Evolutionary conservation across 768 basidiomycete species (phyloP).

Genomic region (Pleurotus djamor): DNA sequence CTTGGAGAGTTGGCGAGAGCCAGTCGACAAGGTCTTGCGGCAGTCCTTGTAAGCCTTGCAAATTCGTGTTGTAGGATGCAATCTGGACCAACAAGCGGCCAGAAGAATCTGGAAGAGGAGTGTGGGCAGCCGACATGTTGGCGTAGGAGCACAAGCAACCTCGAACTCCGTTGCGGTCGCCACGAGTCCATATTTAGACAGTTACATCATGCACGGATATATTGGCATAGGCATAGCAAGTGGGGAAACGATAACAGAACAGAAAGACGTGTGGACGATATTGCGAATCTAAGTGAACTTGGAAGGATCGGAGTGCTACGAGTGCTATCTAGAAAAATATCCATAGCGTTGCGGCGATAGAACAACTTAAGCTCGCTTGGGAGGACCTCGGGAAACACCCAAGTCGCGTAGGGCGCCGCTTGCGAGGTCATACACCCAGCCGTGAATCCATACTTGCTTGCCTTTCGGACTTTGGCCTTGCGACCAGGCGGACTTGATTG

Average conservation of each 20-base stretch:
- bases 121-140: background rate
- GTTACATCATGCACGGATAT: background rate
- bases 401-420: slow-evolving; percentile 40
- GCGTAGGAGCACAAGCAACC: too few species aligned
- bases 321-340: too few species aligned
- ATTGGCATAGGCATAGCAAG: background rate
- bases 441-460: slow-evolving; percentile 31
- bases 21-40: slow-evolving; percentile 91
- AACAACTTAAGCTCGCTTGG: slow-evolving; percentile 2
- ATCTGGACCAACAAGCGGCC: slow-evolving; percentile 68
- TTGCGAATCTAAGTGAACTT: too few species aligned
- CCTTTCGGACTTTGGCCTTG: slow-evolving; percentile 12
- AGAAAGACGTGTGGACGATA: background rate
- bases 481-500: slow-evolving; percentile 28
- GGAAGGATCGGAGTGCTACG: too few species aligned
- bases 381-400: slow-evolving; percentile 18
- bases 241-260: background rate
- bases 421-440: slow-evolving; percentile 50
- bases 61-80: slow-evolving; percentile 89
- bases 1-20: slow-evolving; percentile 81
- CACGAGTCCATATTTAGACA: background rate
- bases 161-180: background rate
- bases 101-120: background rate
- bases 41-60: slow-evolving; percentile 71
- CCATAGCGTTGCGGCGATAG: background rate